phyloP scores from a whole-genome alignment of 1,284 basidiomycete genomes.

The Ustilago nuda region DNA sequence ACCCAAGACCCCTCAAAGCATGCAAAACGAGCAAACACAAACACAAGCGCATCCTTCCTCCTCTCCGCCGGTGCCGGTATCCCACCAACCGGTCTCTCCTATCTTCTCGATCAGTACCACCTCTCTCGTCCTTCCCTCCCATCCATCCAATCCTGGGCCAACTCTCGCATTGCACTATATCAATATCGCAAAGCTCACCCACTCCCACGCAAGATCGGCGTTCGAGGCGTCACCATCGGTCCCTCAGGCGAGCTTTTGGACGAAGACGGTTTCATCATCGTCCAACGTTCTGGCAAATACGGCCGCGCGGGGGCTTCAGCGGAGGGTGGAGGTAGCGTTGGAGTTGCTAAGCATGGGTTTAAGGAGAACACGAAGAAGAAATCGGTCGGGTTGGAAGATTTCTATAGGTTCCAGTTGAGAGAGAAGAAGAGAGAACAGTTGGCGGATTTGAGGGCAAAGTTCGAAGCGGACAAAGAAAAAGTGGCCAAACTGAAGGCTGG shows the following conservation, averaged over 20 bases:
- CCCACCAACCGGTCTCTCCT: conserved; percentile 50
- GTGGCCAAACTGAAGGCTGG: conserved; percentile 62
- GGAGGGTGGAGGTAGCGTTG: conserved; percentile 33
- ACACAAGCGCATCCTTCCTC: conserved; percentile 21
- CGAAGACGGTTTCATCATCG: conserved; percentile 67
- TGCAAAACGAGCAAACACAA: not conserved
- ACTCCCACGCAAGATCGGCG: conserved; percentile 52
- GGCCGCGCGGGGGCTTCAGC: conserved; percentile 51
- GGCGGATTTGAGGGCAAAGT: conserved; percentile 61
- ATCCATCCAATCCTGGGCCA: conserved; percentile 48
- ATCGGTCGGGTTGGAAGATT: conserved; percentile 57
- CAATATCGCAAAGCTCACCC: conserved; percentile 60
- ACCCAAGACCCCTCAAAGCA: not conserved
- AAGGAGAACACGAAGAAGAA: conserved; percentile 57
- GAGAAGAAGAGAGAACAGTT: conserved; percentile 65
- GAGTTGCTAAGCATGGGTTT: conserved; percentile 30
- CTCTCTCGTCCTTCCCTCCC: conserved; percentile 48
- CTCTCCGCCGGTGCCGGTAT: conserved; percentile 21
- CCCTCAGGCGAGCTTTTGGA: conserved; percentile 65
- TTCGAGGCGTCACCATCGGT: conserved; percentile 61
- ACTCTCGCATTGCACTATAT: conserved; percentile 55
- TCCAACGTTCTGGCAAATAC: conserved; percentile 63
- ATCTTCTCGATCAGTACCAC: conserved; percentile 46
- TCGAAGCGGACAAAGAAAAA: conserved; percentile 63
- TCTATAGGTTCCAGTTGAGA: conserved; percentile 66